Percentiles rank a stretch among this genome's conserved stretches.
phyloP scores from a whole-genome alignment of 306 rosid species.

The Hippophae rhamnoides region DNA sequence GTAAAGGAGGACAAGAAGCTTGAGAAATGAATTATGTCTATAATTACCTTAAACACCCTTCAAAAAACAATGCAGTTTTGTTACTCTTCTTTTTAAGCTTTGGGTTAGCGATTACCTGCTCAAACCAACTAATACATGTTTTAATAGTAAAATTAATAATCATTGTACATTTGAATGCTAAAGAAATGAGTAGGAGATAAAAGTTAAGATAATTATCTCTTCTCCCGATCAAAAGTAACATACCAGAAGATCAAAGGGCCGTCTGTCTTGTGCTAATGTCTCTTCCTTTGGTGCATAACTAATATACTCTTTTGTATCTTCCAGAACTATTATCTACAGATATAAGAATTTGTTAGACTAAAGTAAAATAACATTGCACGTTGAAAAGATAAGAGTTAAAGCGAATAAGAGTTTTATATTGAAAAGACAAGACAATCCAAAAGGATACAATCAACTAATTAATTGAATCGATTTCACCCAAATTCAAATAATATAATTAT shows the following conservation, averaged over 20 bases:
- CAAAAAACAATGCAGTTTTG: slow-evolving; percentile 70
- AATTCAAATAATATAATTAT: no score
- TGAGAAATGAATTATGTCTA: no score
- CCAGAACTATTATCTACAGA: slow-evolving; percentile 80
- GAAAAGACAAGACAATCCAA: no score
- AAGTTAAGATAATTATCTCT: slow-evolving; percentile 10
- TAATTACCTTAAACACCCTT: slow-evolving; percentile 86
- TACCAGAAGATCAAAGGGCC: slow-evolving; percentile 89
- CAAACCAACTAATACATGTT: slow-evolving; percentile 41
- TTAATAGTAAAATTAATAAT: slow-evolving; percentile 17
- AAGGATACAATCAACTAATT: no score
- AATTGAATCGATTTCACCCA: no score
- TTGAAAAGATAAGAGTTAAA: no score
- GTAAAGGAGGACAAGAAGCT: neutral
- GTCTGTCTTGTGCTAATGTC: slow-evolving; percentile 74
- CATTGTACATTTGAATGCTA: neutral
- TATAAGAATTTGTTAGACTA: slow-evolving; percentile 1
- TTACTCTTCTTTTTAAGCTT: slow-evolving; percentile 67
- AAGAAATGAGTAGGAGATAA: neutral
- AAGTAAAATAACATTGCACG: no score
- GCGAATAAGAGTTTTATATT: no score
- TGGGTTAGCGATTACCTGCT: slow-evolving; percentile 76
- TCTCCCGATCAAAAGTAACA: slow-evolving; percentile 21
- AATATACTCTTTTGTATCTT: slow-evolving; percentile 70
- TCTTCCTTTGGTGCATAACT: slow-evolving; percentile 69